A percentile compares a stretch with the other conserved stretches of the same genome.
Evolutionary conservation across 345 rosid genomes (phyloP).

Genomic region (Acer yangbiense): DNA sequence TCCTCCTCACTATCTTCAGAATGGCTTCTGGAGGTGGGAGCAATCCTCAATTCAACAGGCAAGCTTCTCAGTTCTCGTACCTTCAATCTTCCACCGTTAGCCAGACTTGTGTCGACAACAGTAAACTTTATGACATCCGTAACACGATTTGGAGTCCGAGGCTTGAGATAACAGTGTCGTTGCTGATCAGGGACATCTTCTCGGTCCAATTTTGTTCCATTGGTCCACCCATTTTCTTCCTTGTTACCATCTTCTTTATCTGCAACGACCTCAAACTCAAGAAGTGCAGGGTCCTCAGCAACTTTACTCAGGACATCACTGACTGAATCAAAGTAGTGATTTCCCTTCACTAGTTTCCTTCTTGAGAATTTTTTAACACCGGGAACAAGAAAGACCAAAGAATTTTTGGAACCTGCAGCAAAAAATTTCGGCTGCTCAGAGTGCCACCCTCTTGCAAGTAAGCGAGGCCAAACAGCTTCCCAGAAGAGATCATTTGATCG

Average conservation of each 20-base stretch:
- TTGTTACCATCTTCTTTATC: conserved; percentile 16
- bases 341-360: conserved; percentile 72
- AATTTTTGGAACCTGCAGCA: conserved; percentile 38
- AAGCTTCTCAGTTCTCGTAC: conserved; percentile 49
- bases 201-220: conserved; percentile 28
- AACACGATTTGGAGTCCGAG: conserved; percentile 30
- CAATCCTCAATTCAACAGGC: conserved; percentile 34
- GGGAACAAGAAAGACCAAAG: conserved; percentile 75
- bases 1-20: conserved; percentile 37
- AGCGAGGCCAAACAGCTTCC: conserved; percentile 98
- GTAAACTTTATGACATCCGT: conserved; percentile 43
- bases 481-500: conserved; percentile 79
- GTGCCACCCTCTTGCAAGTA: conserved; percentile 90
- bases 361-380: conserved; percentile 71
- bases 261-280: conserved; percentile 45
- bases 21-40: conserved; percentile 24
- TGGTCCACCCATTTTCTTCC: conserved; percentile 25
- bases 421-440: conserved; percentile 69
- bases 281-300: conserved; percentile 50
- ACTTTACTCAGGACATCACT: conserved; percentile 59
- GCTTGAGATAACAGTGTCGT: conserved; percentile 49
- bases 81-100: conserved; percentile 29
- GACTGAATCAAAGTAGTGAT: conserved; percentile 71
- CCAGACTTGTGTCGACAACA: conserved; percentile 55
- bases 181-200: conserved; percentile 38